A percentile compares a stretch with the other conserved stretches of the same genome.
phyloP scores from a whole-genome alignment of 108 stramenopile species.

The Cyclotella atomus region DNA sequence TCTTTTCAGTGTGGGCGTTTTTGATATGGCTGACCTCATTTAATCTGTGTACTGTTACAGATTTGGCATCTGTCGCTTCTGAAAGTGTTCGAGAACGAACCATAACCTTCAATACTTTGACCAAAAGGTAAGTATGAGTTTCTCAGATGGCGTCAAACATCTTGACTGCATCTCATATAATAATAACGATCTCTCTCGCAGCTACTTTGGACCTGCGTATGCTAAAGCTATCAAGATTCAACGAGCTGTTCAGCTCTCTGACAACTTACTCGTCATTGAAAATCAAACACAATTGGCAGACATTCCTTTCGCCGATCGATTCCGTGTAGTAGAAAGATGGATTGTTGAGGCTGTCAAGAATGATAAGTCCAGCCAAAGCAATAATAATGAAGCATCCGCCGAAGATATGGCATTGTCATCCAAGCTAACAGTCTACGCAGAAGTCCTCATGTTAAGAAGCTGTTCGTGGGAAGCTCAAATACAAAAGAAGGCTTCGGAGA shows the following conservation, averaged over 20 bases:
- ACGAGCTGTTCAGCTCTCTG: constrained; percentile 56
- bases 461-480: constrained; percentile 78
- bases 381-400: constrained; percentile 7
- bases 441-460: constrained; percentile 61
- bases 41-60: no score
- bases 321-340: constrained; percentile 83
- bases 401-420: constrained; percentile 26
- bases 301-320: constrained; percentile 79
- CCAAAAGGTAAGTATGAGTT: constrained; percentile 48
- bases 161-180: no score
- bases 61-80: not conserved
- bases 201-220: constrained; percentile 81
- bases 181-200: no score
- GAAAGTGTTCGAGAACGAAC: constrained; percentile 45
- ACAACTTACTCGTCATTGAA: constrained; percentile 67
- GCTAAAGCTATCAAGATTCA: constrained; percentile 77
- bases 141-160: no score
- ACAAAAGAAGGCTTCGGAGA: constrained; percentile 58
- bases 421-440: constrained; percentile 46
- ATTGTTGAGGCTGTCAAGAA: constrained; percentile 54
- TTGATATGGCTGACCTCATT: no score
- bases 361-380: constrained; percentile 19
- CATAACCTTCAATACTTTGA: constrained; percentile 71
- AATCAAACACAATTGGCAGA: constrained; percentile 64
- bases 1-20: no score